Conservation (phyloP, 495 filamentous ascomycete species). For the Penicillium pulvis region DNA sequence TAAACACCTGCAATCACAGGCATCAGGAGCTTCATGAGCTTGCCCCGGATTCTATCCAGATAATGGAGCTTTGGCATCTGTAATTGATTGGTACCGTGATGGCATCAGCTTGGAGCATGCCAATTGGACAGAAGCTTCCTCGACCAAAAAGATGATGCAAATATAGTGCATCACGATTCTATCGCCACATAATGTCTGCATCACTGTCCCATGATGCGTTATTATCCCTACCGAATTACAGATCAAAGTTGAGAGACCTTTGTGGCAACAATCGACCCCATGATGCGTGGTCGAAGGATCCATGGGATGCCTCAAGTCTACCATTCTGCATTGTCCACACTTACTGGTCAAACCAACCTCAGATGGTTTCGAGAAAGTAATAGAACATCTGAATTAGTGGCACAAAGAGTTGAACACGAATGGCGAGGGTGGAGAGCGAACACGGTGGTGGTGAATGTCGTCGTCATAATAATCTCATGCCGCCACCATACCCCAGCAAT, state of each 20-base stretch:
- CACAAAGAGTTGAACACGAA: slow-evolving; percentile 8
- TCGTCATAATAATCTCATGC: slow-evolving; percentile 31
- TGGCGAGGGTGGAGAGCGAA: slow-evolving; percentile 22
- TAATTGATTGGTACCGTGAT: background rate
- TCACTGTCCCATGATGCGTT: background rate
- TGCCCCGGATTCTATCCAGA: background rate
- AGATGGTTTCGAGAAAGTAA: slow-evolving; percentile 12
- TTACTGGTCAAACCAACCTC: slow-evolving; percentile 10
- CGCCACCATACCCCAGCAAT: slow-evolving; percentile 26
- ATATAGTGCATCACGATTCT: background rate
- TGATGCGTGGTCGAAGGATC: background rate
- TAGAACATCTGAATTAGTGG: slow-evolving; percentile 14
- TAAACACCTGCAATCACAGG: too few species aligned
- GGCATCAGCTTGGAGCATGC: background rate
- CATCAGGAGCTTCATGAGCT: background rate
- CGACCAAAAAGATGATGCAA: background rate
- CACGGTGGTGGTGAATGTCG: slow-evolving; percentile 24
- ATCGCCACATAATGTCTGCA: background rate
- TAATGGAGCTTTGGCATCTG: background rate
- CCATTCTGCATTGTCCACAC: background rate
- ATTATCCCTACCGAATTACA: background rate
- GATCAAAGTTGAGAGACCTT: background rate
- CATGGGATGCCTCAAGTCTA: slow-evolving; percentile 1
- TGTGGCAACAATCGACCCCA: slow-evolving; percentile 10
- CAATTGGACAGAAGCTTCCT: background rate